Base-by-base conservation (phyloP, 495 filamentous ascomycete genomes). In the Hypoxylon rickii region DNA sequence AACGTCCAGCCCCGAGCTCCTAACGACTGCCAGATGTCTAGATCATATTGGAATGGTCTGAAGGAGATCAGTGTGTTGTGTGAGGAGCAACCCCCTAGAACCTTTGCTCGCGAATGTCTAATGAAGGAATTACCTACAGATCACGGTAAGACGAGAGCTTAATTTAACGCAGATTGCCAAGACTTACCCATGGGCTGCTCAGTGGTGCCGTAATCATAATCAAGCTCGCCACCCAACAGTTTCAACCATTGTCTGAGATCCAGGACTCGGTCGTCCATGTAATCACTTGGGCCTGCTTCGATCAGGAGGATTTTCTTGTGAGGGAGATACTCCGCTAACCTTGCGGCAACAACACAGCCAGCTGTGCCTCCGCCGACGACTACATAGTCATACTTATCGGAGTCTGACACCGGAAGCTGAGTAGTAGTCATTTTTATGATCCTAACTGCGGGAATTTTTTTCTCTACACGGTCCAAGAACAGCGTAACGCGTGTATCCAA, bases 1-100 rank as follows among this genome's bases (percentile, higher is more conserved):
- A 92, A 92, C 59, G 79, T 81, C 89, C 89, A 94, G 52, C 88
- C 87, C 60, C 77, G 82, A 70, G 84, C 88, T 19, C 89, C 89
- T 36, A 67, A 58, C 44, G 85, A 76, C 58, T 79, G 73, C 89
- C 89, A 94, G 58, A 82, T 72, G 42, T 85, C 76, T 71, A 85
- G 80, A 68, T 94, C 89, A 73, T 89, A 88, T 67, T 87, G 82
- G 65, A 92, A 92, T 2, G 89, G 88, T 16, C 89, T 82, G 77
- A 92, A 92, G 3, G 87, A 89, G 65, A 94, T 92, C 46, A 92
- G 77, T 20, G 89, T 92, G 66, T 94, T 94, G 77, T 94, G 89
- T 39, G 85, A 88, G 17, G 88, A 90, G 78, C 89, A 94, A 48
- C 89, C 89, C 58, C 89, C 89, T 19, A 94, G 80, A 10, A 92